phyloP scores from a whole-genome alignment of 2,329 filamentous ascomycete species.

The Venturia pyrina region DNA sequence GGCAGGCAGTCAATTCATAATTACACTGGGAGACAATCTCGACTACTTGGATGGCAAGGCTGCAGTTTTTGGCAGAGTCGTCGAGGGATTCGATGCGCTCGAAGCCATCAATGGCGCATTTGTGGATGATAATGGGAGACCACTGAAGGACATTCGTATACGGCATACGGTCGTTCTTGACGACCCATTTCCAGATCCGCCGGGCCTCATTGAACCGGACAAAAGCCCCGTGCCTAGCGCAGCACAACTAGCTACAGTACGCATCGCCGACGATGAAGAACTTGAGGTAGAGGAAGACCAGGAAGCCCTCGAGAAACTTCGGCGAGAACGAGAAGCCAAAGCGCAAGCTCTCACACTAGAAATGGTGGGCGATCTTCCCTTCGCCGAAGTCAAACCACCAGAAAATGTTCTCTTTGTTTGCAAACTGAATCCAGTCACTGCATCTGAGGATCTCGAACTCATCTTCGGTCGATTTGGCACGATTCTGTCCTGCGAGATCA shows the following conservation, averaged over 20 bases:
- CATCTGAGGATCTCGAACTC: conserved; percentile 85
- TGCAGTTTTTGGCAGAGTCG: conserved; percentile 90
- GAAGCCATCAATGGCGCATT: conserved; percentile 91
- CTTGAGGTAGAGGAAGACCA: conserved; percentile 71
- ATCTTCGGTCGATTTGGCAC: conserved; percentile 96
- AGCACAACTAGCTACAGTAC: conserved; percentile 79
- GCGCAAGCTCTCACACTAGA: conserved; percentile 92
- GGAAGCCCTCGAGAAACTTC: conserved; percentile 65
- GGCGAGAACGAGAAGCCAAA: conserved; percentile 80
- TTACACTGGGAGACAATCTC: conserved; percentile 80
- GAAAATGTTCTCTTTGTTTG: conserved; percentile 98
- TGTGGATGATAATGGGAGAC: conserved; percentile 73
- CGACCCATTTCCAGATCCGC: conserved; percentile 80
- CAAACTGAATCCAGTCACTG: conserved; percentile 94
- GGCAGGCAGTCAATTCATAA: conserved; percentile 85
- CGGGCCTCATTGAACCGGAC: conserved; percentile 64
- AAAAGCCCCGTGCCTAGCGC: conserved; percentile 72
- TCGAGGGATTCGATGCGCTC: conserved; percentile 87
- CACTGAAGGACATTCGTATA: conserved; percentile 88
- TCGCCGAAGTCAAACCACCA: conserved; percentile 92
- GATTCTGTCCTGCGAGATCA: conserved; percentile 91
- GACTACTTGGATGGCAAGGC: conserved; percentile 88
- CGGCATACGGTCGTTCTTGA: conserved; percentile 87
- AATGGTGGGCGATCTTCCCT: conserved; percentile 95
- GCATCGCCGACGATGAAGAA: conserved; percentile 82